Evolutionary conservation across 2,329 filamentous ascomycete genomes (phyloP), one percentile per base, ranked within the genome.

Genomic region (Xylariaceae sp.): DNA sequence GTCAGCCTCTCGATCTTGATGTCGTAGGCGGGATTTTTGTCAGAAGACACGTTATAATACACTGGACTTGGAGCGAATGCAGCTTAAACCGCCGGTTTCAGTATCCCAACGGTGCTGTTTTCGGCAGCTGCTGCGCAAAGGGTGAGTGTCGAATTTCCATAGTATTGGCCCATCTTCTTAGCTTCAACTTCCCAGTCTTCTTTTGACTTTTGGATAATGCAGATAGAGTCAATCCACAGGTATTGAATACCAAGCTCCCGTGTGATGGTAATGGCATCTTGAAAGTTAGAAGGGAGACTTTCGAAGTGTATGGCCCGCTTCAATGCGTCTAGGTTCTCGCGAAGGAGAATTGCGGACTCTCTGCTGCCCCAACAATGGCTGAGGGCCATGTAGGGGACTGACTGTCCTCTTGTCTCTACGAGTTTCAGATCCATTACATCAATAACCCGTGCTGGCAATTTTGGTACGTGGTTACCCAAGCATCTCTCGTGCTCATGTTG

Each of bases 191-290:
- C 19, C 36, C 36, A n/a, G 16, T 38, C 36, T 22, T 38, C 17
- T 14, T 22, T 22, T n/a, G 36, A 38, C 10, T 38, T 21, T 21
- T 38, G 36, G 7, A 38, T 21, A 21, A 22, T 22, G 19, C 36
- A 38, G 19, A 38, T 17, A 22, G 12, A 10, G 36, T 38, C 36
- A 22, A 38, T 38, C 36, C 36, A 38, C 36, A 38, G 17, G 21
- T 38, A 38, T 14, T 21, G 36, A n/a, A 38, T 22, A 21, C 20
- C 20, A 21, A 19, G 14, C 6, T 22, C n/a, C 20, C 19, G 12
- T 5, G 22, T 38, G 6, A 38, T 22, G n/a, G 14, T 14, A 38
- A 38, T 20, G 36, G 36, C 20, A 11, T 38, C 36, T 38, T 22
- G 36, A 22, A 38, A 22, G 7, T 32, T 32, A 3, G 27, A 16